Percentiles rank a stretch among this genome's conserved stretches.
phyloP scores from a whole-genome alignment of 345 rosid genomes.

The Theobroma cacao region DNA sequence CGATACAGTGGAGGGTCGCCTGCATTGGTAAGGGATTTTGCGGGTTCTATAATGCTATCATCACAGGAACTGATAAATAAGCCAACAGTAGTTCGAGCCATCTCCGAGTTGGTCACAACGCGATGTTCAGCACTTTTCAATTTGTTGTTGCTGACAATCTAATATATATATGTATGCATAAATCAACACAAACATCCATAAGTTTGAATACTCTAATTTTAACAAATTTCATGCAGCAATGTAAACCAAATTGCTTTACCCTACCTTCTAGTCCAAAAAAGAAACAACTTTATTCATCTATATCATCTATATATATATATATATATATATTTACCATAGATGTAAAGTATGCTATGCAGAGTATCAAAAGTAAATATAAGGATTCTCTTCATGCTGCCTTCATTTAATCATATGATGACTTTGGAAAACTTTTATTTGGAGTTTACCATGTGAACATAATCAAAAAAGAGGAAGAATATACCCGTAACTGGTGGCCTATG shows the following conservation, averaged over 20 bases:
- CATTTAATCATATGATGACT: not conserved
- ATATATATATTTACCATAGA: no score
- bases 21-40: not conserved
- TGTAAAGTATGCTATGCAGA: not conserved
- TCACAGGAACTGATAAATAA: slow-evolving; percentile 12
- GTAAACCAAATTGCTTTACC: no score
- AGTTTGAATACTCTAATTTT: not conserved
- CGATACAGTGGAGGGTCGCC: slow-evolving; percentile 15
- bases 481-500: slow-evolving; percentile 26
- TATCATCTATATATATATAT: no score
- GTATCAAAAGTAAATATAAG: no score
- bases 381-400: no score
- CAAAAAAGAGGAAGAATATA: not conserved
- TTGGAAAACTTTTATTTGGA: not conserved
- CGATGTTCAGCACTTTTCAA: slow-evolving; percentile 33
- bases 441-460: not conserved
- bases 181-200: not conserved
- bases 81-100: slow-evolving; percentile 22
- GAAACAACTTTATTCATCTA: no score
- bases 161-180: not conserved
- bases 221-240: not conserved
- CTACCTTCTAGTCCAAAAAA: no score
- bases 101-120: slow-evolving; percentile 26
- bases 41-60: slow-evolving; percentile 21
- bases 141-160: slow-evolving; percentile 32